These are phyloP conservation scores for Leccinum broughii DNA, from an alignment of 768 basidiomycete genomes.

Conservation along the genomic window DNA sequence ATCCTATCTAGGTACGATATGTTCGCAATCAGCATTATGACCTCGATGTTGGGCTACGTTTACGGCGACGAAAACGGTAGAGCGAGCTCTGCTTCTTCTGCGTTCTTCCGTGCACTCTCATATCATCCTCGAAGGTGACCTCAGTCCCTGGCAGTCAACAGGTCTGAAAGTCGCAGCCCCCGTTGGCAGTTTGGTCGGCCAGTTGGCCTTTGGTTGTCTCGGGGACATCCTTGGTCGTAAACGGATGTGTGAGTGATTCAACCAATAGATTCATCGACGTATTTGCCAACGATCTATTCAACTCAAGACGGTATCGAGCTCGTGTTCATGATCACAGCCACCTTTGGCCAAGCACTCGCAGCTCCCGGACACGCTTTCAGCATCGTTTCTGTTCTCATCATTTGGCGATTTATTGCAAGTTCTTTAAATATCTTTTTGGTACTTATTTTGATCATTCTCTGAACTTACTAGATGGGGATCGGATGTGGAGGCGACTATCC, in stretches of 20 bases:
- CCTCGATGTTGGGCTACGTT: slow-evolving; percentile 82
- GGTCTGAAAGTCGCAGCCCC: slow-evolving; percentile 78
- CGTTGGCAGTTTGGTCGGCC: slow-evolving; percentile 70
- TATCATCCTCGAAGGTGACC: slow-evolving; percentile 22
- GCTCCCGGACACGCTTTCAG: slow-evolving; percentile 59
- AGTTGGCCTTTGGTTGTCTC: slow-evolving; percentile 75
- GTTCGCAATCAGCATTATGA: slow-evolving; percentile 85
- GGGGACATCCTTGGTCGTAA: slow-evolving; percentile 76
- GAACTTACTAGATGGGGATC: slow-evolving; percentile 55
- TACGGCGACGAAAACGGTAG: slow-evolving; percentile 46
- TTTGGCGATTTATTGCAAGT: slow-evolving; percentile 77
- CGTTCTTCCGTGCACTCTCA: slow-evolving; percentile 2
- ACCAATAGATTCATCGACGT: neutral
- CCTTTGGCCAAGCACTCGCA: slow-evolving; percentile 77
- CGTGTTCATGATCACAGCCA: slow-evolving; percentile 74
- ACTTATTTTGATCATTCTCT: neutral
- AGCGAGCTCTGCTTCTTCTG: neutral
- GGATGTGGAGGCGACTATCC: slow-evolving; percentile 91
- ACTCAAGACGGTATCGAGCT: slow-evolving; percentile 50
- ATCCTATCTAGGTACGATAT: slow-evolving; percentile 59
- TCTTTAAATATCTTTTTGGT: neutral
- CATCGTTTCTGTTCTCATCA: slow-evolving; percentile 69
- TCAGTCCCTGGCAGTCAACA: slow-evolving; percentile 63
- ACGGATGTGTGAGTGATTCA: slow-evolving; percentile 63
- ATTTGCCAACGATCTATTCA: slow-evolving; percentile 2